Percentiles rank a stretch among this genome's conserved stretches.
Evolutionary conservation across 2,329 filamentous ascomycete species (phyloP).

Genomic region (Thielaviopsis musarum): DNA sequence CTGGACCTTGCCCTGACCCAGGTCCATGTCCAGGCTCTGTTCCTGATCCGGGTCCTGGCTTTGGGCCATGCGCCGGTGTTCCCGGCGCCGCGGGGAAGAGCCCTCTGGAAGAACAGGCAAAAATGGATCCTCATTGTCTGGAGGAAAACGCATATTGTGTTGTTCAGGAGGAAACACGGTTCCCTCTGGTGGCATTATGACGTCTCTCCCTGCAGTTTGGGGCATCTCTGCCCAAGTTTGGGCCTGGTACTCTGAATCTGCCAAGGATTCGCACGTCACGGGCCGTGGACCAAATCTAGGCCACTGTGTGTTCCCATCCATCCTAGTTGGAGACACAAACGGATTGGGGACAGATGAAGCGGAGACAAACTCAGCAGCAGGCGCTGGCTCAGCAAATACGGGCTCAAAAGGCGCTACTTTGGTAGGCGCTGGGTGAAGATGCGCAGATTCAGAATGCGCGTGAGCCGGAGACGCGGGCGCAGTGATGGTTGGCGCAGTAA

Average conservation of each 20-base stretch:
- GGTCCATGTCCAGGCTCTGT: conserved; percentile 2
- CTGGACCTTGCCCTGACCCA: background rate
- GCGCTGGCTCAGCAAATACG: background rate
- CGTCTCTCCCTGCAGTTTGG: background rate
- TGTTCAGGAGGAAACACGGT: background rate
- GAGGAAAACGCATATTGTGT: background rate
- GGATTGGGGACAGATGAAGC: background rate
- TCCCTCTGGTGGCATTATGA: background rate
- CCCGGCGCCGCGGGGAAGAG: conserved; percentile 20
- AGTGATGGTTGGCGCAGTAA: background rate
- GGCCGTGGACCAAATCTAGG: background rate
- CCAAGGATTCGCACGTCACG: background rate
- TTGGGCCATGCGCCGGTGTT: background rate
- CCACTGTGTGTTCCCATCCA: background rate
- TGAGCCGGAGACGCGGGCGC: background rate
- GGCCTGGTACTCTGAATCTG: background rate
- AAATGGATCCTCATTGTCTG: conserved; percentile 12
- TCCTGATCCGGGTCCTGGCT: background rate
- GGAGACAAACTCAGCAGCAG: background rate
- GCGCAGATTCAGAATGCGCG: background rate
- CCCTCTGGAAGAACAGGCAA: conserved; percentile 37
- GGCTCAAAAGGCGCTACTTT: background rate
- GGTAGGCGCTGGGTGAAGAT: background rate
- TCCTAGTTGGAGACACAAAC: background rate
- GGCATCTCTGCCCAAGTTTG: background rate